A percentile compares a stretch with the other conserved stretches of the same genome.
phyloP scores from a whole-genome alignment of 805 yeast species.

The Jamesozyma rosinii region DNA sequence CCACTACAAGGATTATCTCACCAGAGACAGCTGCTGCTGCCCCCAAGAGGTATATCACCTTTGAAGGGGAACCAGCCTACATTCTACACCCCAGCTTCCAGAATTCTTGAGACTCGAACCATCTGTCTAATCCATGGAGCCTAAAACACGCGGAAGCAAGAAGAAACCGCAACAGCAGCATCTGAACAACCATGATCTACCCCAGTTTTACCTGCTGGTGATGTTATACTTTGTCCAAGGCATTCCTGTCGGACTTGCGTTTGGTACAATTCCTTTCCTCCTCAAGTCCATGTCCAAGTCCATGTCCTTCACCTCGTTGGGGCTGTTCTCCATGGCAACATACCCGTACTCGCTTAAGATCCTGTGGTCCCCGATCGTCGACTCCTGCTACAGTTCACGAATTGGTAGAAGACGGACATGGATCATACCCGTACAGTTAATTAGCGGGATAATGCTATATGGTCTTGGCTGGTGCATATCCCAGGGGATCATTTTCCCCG shows the following conservation, averaged over 20 bases:
- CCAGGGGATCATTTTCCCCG: constrained; percentile 42
- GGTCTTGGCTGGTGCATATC: constrained; percentile 43
- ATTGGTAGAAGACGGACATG: constrained; percentile 84
- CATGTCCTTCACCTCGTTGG: constrained; percentile 80
- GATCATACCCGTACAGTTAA: constrained; percentile 85
- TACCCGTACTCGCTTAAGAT: constrained; percentile 91
- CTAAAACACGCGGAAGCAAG: not conserved
- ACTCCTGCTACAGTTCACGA: constrained; percentile 58
- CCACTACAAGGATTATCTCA: no score
- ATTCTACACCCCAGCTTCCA: no score
- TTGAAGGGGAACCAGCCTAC: no score
- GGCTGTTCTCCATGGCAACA: constrained; percentile 81
- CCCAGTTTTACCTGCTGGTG: constrained; percentile 65
- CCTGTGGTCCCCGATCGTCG: constrained; percentile 94
- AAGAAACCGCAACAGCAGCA: not conserved
- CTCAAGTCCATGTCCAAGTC: constrained; percentile 54
- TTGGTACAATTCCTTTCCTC: constrained; percentile 87
- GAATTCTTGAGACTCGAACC: no score
- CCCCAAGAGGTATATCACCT: no score
- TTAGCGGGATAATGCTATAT: constrained; percentile 64
- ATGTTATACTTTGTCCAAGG: constrained; percentile 82
- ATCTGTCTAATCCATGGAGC: no score
- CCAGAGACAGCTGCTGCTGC: no score
- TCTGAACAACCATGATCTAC: constrained; percentile 45
- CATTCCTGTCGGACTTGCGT: constrained; percentile 92